These are phyloP conservation scores for Singerocomus inundabilis DNA, from an alignment of 1,284 basidiomycete genomes.

Conservation along the genomic window DNA sequence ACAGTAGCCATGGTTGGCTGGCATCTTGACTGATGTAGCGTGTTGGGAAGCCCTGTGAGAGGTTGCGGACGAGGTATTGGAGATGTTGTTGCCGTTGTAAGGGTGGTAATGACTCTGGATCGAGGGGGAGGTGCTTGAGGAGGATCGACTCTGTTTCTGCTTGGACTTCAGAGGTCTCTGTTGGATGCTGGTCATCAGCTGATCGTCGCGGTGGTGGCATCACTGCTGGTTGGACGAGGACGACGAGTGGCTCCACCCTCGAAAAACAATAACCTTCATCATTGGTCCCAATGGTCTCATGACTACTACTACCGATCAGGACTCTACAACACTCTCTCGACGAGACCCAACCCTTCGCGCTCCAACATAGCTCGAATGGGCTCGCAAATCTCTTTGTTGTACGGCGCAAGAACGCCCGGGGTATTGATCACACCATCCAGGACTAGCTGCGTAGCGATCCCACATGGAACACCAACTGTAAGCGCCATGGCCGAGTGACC, in stretches of 20 bases:
- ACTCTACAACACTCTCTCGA: slow-evolving; percentile 64
- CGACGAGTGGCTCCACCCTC: neutral
- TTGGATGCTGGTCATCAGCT: slow-evolving; percentile 58
- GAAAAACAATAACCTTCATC: slow-evolving; percentile 1
- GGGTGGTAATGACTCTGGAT: slow-evolving; percentile 28
- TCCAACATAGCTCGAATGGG: slow-evolving; percentile 78
- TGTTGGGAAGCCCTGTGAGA: slow-evolving; percentile 73
- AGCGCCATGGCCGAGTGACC: slow-evolving; percentile 95
- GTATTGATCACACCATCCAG: slow-evolving; percentile 75
- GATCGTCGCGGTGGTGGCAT: slow-evolving; percentile 33
- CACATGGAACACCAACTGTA: slow-evolving; percentile 91
- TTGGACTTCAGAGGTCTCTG: slow-evolving; percentile 65
- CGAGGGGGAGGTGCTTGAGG: slow-evolving; percentile 42
- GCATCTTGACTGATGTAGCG: slow-evolving; percentile 85
- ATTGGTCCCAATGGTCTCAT: neutral
- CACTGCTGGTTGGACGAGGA: neutral
- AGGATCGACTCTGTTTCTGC: slow-evolving; percentile 67
- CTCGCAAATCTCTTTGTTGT: slow-evolving; percentile 84
- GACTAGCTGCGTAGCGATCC: slow-evolving; percentile 86
- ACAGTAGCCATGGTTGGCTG: slow-evolving; percentile 89
- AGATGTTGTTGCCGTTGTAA: slow-evolving; percentile 64
- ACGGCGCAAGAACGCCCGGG: slow-evolving; percentile 87
- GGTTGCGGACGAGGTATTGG: slow-evolving; percentile 65
- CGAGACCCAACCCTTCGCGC: slow-evolving; percentile 79
- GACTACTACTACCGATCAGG: too few relatives aligned